Conservation (phyloP, 441 rosid species). For the Adansonia gregorii region DNA sequence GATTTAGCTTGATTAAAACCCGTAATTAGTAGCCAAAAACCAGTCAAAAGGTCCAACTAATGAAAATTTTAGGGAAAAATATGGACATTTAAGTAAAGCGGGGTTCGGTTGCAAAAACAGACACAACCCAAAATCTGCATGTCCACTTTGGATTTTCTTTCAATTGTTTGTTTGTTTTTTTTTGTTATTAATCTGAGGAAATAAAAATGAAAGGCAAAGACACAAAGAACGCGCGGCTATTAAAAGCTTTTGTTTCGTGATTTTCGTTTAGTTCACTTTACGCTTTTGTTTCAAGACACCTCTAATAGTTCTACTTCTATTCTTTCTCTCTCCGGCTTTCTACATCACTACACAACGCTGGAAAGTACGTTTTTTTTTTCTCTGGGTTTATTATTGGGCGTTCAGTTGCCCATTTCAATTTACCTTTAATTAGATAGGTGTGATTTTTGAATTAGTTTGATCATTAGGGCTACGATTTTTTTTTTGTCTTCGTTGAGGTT, state of each 20-base stretch:
- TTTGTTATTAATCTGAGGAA: background rate
- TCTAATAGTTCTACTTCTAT: background rate
- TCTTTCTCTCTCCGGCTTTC: background rate
- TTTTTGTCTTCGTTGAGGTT: background rate
- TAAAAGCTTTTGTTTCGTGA: background rate
- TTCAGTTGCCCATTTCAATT: slow-evolving; percentile 1
- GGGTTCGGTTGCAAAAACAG: background rate
- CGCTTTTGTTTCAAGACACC: background rate
- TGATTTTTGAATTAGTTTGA: slow-evolving; percentile 17
- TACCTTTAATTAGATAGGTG: slow-evolving; percentile 1
- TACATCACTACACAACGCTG: background rate
- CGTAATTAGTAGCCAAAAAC: too few species aligned
- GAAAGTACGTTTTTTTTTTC: background rate
- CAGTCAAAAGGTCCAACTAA: too few species aligned
- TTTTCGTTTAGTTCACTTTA: background rate
- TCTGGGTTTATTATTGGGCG: background rate
- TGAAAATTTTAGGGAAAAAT: too few species aligned
- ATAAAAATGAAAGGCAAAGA: background rate
- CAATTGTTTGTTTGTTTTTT: background rate
- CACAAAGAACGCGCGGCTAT: background rate
- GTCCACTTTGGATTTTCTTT: background rate
- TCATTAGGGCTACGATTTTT: slow-evolving; percentile 1
- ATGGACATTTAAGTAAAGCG: background rate
- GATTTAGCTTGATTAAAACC: too few species aligned
- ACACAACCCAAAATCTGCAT: background rate